phyloP scores from a whole-genome alignment of 176 grass and related monocot genomes.

The Rhynchospora breviuscula region DNA sequence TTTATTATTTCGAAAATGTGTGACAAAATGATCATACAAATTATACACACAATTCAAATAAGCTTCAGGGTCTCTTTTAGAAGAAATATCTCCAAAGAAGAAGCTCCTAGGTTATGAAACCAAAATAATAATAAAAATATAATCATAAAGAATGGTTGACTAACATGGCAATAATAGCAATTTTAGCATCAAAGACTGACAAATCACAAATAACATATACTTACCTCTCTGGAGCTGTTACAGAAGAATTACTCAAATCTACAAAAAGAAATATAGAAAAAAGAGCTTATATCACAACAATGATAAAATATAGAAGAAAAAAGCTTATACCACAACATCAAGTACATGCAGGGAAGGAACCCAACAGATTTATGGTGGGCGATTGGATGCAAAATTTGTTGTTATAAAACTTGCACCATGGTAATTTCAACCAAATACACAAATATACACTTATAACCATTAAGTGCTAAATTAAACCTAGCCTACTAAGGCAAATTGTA shows the following conservation, averaged over 20 bases:
- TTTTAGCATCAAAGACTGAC: not conserved
- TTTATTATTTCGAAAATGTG: constrained; percentile 31
- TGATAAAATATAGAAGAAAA: constrained; percentile 1
- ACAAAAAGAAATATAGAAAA: constrained; percentile 17
- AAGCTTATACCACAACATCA: not conserved
- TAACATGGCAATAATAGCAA: not conserved
- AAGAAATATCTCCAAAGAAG: constrained; percentile 87
- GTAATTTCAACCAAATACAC: no score
- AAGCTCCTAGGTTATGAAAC: constrained; percentile 39
- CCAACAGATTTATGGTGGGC: no score
- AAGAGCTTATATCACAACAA: not conserved
- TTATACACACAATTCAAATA: constrained; percentile 60
- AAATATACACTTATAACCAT: no score
- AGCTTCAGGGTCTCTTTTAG: constrained; percentile 80
- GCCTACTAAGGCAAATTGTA: no score
- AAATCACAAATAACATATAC: not conserved
- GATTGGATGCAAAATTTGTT: no score
- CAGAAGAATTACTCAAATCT: constrained; percentile 52
- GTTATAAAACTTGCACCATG: no score
- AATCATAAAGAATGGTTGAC: not conserved
- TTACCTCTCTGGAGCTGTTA: constrained; percentile 50
- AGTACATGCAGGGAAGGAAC: not conserved
- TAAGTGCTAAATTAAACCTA: no score
- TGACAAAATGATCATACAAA: constrained; percentile 59
- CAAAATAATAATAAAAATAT: not conserved